These are phyloP conservation scores for Penicillium daleae DNA, from an alignment of 495 filamentous ascomycete genomes.

Conservation along the genomic window DNA sequence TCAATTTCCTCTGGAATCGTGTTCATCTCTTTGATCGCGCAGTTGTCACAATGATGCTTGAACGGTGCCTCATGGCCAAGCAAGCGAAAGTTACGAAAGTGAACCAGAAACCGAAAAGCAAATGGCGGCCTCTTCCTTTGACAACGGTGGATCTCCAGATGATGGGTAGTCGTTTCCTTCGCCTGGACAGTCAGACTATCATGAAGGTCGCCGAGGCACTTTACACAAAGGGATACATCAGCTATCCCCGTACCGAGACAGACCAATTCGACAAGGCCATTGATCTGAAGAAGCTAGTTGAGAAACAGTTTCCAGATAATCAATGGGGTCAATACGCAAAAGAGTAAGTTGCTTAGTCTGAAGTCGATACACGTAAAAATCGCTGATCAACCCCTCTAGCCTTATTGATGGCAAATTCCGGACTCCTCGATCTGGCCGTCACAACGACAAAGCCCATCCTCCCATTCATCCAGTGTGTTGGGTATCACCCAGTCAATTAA, in stretches of 20 bases:
- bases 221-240: conserved; percentile 91
- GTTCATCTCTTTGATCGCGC: conserved; percentile 86
- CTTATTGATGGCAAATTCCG: conserved; percentile 80
- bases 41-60: conserved; percentile 78
- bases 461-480: conserved; percentile 93
- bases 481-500: conserved; percentile 64
- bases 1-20: conserved; percentile 83
- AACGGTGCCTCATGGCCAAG: conserved; percentile 79
- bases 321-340: conserved; percentile 85
- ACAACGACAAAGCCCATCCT: conserved; percentile 96
- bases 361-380: background rate
- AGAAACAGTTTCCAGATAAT: conserved; percentile 78
- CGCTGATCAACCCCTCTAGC: conserved; percentile 35
- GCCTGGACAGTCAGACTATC: conserved; percentile 81
- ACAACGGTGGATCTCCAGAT: conserved; percentile 99
- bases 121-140: conserved; percentile 90
- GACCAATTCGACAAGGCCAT: conserved; percentile 94
- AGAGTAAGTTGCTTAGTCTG: conserved; percentile 38
- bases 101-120: conserved; percentile 86
- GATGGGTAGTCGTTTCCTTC: conserved; percentile 83
- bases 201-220: conserved; percentile 86
- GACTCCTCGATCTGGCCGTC: conserved; percentile 75
- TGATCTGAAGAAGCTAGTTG: conserved; percentile 76
- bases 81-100: conserved; percentile 80
- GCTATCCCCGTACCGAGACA: conserved; percentile 95